Percentiles rank a stretch among this genome's conserved stretches.
phyloP scores from a whole-genome alignment of 768 basidiomycete species.

The Baorangia bicolor region DNA sequence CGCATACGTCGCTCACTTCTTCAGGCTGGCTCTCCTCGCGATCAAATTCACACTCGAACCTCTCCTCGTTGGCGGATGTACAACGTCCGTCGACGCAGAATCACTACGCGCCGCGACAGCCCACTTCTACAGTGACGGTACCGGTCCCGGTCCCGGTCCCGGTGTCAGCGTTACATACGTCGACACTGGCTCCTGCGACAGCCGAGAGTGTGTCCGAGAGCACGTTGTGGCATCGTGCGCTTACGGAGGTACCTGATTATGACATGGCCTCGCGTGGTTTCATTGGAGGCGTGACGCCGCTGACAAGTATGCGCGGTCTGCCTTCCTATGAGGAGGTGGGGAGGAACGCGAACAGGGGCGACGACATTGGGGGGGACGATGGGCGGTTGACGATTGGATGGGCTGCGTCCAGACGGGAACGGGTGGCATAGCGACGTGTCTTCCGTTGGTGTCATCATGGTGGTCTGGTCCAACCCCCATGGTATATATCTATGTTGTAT shows the following conservation, averaged over 20 bases:
- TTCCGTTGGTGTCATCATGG: no score
- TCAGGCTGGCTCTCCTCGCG: conserved; percentile 43
- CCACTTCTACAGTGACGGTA: background rate
- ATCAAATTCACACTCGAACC: conserved; percentile 34
- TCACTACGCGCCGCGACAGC: background rate
- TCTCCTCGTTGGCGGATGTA: conserved; percentile 4
- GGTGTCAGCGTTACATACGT: background rate
- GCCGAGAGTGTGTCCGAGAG: conserved; percentile 28
- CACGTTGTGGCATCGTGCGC: conserved; percentile 55
- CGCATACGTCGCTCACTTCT: conserved; percentile 48
- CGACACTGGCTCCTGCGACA: conserved; percentile 5
- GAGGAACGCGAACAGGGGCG: background rate
- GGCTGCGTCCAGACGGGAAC: background rate
- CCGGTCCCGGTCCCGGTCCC: conserved; percentile 4
- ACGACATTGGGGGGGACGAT: background rate
- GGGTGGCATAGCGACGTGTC: background rate
- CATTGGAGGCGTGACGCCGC: conserved; percentile 86
- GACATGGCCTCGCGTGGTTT: conserved; percentile 82
- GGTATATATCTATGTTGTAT: background rate
- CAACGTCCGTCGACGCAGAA: conserved; percentile 7
- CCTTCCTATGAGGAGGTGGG: conserved; percentile 84
- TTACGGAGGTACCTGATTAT: conserved; percentile 85
- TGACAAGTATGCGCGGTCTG: conserved; percentile 70
- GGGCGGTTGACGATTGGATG: conserved; percentile 10
- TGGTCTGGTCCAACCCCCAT: background rate